Conservation (phyloP, 1,284 basidiomycete species). For the Calocybe gambosa region DNA sequence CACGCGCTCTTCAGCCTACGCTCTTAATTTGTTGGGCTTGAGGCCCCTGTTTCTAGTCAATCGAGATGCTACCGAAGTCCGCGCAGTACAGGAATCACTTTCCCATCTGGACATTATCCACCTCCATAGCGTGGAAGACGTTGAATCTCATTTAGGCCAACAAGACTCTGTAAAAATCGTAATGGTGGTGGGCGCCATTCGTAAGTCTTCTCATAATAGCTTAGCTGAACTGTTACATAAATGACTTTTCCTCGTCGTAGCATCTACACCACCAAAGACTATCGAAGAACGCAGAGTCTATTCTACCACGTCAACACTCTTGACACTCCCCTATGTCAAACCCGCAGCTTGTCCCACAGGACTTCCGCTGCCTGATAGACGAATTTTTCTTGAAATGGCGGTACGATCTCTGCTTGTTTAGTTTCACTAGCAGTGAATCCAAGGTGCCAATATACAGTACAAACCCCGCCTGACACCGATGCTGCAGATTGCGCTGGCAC, state of each 20-base stretch:
- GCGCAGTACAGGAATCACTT: slow-evolving; percentile 19
- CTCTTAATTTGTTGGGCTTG: slow-evolving; percentile 26
- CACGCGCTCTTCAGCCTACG: slow-evolving; percentile 29
- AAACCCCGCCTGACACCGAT: slow-evolving; percentile 23
- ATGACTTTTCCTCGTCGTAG: too few species aligned
- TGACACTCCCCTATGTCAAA: slow-evolving; percentile 21
- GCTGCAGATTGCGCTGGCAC: slow-evolving; percentile 26
- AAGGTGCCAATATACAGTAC: slow-evolving; percentile 15
- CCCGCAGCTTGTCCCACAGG: slow-evolving; percentile 9
- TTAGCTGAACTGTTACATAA: too few species aligned
- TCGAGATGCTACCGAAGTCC: slow-evolving; percentile 39
- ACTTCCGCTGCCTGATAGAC: slow-evolving; percentile 21
- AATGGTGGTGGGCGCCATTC: slow-evolving; percentile 25
- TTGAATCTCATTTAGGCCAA: slow-evolving; percentile 20
- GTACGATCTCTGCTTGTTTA: slow-evolving; percentile 13
- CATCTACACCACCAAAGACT: slow-evolving; percentile 19
- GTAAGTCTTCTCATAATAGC: slow-evolving; percentile 13
- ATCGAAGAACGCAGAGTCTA: slow-evolving; percentile 23
- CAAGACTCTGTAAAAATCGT: slow-evolving; percentile 17
- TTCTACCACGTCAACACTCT: slow-evolving; percentile 21
- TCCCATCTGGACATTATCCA: slow-evolving; percentile 22
- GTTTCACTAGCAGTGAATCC: not conserved
- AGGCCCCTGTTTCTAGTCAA: slow-evolving; percentile 29
- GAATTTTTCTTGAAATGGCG: slow-evolving; percentile 31
- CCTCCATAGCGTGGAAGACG: slow-evolving; percentile 21